Evolutionary conservation across 805 yeast species (phyloP).

Genomic region (Candida ficus): DNA sequence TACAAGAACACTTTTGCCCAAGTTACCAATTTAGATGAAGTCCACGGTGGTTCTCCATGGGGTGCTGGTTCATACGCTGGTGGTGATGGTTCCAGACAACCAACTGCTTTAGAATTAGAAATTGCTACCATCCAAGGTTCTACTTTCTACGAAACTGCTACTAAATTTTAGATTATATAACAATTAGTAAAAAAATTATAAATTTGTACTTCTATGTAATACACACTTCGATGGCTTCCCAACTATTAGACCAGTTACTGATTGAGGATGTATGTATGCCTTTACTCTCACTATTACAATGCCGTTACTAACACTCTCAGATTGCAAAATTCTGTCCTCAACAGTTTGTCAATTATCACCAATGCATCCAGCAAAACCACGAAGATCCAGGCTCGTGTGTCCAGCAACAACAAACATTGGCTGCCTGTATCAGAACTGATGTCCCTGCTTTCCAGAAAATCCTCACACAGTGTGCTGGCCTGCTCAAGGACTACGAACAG

Average conservation of each 20-base stretch:
- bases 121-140: slow-evolving; percentile 67
- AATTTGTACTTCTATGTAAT: neutral
- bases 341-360: slow-evolving; percentile 66
- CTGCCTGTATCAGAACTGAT: slow-evolving; percentile 53
- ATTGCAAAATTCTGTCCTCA: slow-evolving; percentile 73
- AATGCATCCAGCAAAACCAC: slow-evolving; percentile 58
- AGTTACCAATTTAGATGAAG: slow-evolving; percentile 53
- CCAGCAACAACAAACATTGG: slow-evolving; percentile 49
- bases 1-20: slow-evolving; percentile 53
- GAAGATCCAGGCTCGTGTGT: slow-evolving; percentile 48
- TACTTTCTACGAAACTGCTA: slow-evolving; percentile 45
- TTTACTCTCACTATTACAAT: neutral
- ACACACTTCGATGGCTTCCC: slow-evolving; percentile 14
- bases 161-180: slow-evolving; percentile 26
- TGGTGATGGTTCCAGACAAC: slow-evolving; percentile 68
- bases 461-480: slow-evolving; percentile 52
- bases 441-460: slow-evolving; percentile 74
- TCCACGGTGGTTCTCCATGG: slow-evolving; percentile 83
- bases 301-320: slow-evolving; percentile 15
- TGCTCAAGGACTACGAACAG: slow-evolving; percentile 57
- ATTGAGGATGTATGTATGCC: slow-evolving; percentile 56
- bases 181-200: no score
- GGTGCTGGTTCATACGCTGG: slow-evolving; percentile 82
- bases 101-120: slow-evolving; percentile 56
- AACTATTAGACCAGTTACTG: slow-evolving; percentile 58